phyloP scores from a whole-genome alignment of 2,329 filamentous ascomycete genomes.

The Lasiodiplodia sp. region DNA sequence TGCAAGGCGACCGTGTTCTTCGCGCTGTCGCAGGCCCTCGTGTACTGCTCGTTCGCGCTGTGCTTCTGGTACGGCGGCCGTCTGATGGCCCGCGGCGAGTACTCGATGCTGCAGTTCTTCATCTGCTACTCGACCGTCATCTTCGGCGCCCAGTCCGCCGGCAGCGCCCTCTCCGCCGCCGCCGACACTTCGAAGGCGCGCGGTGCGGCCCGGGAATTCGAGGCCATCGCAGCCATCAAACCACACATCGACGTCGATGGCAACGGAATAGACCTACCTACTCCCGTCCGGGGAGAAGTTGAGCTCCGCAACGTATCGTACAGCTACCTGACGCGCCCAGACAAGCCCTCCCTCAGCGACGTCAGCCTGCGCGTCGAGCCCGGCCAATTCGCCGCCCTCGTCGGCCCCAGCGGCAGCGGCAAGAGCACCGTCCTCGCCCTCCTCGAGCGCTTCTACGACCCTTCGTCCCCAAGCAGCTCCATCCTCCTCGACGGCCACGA shows the following conservation, averaged over 20 bases:
- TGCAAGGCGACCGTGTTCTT: conserved; percentile 78
- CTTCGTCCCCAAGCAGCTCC: conserved; percentile 69
- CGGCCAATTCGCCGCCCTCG: conserved; percentile 85
- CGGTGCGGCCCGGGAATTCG: conserved; percentile 80
- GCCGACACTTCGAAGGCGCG: conserved; percentile 95
- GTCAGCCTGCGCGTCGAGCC: conserved; percentile 76
- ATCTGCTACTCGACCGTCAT: conserved; percentile 83
- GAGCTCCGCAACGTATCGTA: conserved; percentile 95
- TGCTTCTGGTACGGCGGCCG: conserved; percentile 93
- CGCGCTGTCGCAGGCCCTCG: conserved; percentile 79
- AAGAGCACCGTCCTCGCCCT: conserved; percentile 94
- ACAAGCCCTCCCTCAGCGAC: conserved; percentile 89
- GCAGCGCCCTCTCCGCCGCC: conserved; percentile 86
- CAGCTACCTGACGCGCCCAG: conserved; percentile 88
- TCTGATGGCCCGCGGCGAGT: conserved; percentile 74
- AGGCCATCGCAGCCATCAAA: conserved; percentile 81
- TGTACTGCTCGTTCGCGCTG: conserved; percentile 78
- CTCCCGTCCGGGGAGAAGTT: conserved; percentile 72
- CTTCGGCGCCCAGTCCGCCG: conserved; percentile 87
- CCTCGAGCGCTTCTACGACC: conserved; percentile 94
- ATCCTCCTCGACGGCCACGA: conserved; percentile 85
- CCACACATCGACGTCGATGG: conserved; percentile 82
- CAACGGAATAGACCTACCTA: conserved; percentile 37
- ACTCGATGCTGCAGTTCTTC: conserved; percentile 85
- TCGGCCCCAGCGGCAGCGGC: conserved; percentile 92